These are phyloP conservation scores for Perkinsus olseni DNA, from an alignment of 169 alveolate genomes.

Conservation along the genomic window DNA sequence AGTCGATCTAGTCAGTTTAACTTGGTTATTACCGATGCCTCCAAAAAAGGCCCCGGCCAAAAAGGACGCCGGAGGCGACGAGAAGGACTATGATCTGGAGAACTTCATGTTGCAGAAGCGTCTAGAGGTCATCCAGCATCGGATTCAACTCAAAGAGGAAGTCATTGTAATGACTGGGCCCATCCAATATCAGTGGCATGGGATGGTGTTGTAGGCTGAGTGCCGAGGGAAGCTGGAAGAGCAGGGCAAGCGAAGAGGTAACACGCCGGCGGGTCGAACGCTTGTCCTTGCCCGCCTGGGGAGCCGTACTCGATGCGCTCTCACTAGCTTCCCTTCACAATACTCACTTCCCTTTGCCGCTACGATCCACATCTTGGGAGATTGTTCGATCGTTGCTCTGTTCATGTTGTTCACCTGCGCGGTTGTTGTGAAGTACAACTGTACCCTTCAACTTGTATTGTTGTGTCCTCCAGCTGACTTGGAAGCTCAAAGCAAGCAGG, in stretches of 20 bases:
- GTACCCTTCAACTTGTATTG: too few relatives aligned
- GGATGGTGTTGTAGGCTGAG: neutral
- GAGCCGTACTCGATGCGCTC: too few relatives aligned
- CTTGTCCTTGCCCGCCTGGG: too few relatives aligned
- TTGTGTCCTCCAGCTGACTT: neutral
- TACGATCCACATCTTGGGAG: too few relatives aligned
- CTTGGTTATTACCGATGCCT: neutral
- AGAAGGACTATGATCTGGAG: neutral
- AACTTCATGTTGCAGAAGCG: neutral
- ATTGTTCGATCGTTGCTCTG: too few relatives aligned
- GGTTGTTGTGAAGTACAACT: too few relatives aligned
- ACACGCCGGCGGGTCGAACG: neutral
- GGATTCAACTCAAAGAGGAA: neutral
- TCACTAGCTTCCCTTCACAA: too few relatives aligned
- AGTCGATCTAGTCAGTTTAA: too few relatives aligned
- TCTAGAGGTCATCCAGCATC: neutral
- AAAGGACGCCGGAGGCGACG: neutral
- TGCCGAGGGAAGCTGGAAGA: neutral
- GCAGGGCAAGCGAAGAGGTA: neutral
- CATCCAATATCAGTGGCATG: too few relatives aligned
- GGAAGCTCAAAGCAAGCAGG: neutral
- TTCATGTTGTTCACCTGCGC: too few relatives aligned
- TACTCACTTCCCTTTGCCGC: too few relatives aligned
- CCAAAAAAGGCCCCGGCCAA: neutral
- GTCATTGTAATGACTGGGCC: neutral